phyloP scores from a whole-genome alignment of 2,329 filamentous ascomycete species.

The Sporothrix sp. region DNA sequence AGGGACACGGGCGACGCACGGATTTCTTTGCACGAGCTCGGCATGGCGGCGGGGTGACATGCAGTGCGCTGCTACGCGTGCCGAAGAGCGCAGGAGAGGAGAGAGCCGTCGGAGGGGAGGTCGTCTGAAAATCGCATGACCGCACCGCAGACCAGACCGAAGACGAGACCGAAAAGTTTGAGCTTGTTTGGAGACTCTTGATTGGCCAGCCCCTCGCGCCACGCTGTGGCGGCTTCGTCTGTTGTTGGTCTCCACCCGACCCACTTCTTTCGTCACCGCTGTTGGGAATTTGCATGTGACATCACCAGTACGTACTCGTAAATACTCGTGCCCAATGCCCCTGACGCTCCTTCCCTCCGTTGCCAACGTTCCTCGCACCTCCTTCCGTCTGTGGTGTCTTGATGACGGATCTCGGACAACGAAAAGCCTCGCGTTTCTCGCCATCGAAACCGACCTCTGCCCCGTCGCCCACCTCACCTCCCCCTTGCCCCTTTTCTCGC shows the following conservation, averaged over 20 bases:
- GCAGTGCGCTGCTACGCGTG: neutral
- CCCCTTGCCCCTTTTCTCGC: neutral
- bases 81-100: neutral
- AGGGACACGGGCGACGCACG: slow-evolving; percentile 46
- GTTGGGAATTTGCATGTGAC: slow-evolving; percentile 3
- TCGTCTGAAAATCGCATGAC: slow-evolving; percentile 3
- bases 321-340: no score
- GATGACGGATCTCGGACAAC: no score
- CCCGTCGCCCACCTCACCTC: neutral
- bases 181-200: neutral
- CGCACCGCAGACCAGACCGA: no score
- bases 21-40: slow-evolving; percentile 93
- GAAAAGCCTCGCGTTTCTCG: no score
- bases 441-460: no score
- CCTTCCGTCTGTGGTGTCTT: no score
- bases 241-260: neutral
- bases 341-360: no score
- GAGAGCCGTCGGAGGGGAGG: neutral
- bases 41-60: slow-evolving; percentile 41
- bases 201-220: neutral
- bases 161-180: no score
- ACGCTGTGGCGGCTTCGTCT: neutral
- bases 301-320: neutral
- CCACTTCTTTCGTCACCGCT: neutral
- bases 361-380: no score